These are phyloP conservation scores for Cystobasidium sp. DNA, from an alignment of 1,284 basidiomycete species.

Conservation along the genomic window DNA sequence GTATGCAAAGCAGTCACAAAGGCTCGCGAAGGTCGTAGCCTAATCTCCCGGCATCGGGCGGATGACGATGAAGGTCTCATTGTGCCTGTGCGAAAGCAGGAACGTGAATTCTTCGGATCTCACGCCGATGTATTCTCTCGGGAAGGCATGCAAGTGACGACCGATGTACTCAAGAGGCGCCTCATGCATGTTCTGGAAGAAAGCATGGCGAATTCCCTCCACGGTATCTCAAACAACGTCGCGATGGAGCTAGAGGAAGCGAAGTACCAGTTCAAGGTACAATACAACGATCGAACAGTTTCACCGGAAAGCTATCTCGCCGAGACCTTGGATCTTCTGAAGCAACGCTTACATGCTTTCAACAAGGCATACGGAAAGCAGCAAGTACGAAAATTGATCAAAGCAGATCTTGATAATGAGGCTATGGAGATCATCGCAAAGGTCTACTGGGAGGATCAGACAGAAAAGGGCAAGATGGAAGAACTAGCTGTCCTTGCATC, in stretches of 20 bases:
- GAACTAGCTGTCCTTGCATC: conserved; percentile 65
- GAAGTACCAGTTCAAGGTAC: conserved; percentile 98
- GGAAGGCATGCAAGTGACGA: conserved; percentile 80
- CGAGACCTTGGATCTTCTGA: conserved; percentile 91
- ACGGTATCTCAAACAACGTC: conserved; percentile 94
- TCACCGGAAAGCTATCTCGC: conserved; percentile 96
- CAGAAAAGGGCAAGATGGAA: conserved; percentile 59
- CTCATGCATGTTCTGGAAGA: conserved; percentile 97
- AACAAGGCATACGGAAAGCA: conserved; percentile 86
- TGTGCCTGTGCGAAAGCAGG: conserved; percentile 68
- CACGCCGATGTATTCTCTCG: conserved; percentile 71
- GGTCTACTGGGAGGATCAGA: conserved; percentile 93
- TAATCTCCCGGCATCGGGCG: conserved; percentile 52
- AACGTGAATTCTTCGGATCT: conserved; percentile 78
- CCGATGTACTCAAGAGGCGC: conserved; percentile 80
- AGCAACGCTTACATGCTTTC: conserved; percentile 86
- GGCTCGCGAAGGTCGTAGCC: conserved; percentile 31
- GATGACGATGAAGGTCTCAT: conserved; percentile 57
- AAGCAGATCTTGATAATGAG: conserved; percentile 89
- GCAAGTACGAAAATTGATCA: conserved; percentile 83
- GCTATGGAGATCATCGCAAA: conserved; percentile 97
- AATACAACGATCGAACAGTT: conserved; percentile 96
- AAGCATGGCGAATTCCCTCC: conserved; percentile 92
- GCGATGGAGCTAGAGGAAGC: conserved; percentile 96
- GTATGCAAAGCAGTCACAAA: conserved; percentile 72